phyloP scores from a whole-genome alignment of 2,329 filamentous ascomycete genomes.

The Cercospora citrullina region DNA sequence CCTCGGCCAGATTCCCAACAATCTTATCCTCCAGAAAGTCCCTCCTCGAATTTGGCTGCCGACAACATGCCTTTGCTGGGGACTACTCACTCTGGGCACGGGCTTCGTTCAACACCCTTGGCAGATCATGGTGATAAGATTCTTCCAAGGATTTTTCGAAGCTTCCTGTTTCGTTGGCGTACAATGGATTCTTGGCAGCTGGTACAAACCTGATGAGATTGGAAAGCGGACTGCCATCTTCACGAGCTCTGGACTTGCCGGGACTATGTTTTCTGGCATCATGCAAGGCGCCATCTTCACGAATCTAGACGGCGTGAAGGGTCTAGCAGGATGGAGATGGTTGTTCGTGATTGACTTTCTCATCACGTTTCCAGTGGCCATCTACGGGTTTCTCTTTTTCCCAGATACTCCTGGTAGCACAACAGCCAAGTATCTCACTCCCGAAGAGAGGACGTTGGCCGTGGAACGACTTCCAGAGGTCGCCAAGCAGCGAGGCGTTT shows the following conservation, averaged over 20 bases:
- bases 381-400: slow-evolving; percentile 57
- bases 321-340: slow-evolving; percentile 59
- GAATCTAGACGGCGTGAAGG: slow-evolving; percentile 49
- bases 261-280: slow-evolving; percentile 63
- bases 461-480: slow-evolving; percentile 31
- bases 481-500: slow-evolving; percentile 25
- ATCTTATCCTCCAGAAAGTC: slow-evolving; percentile 63
- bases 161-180: slow-evolving; percentile 34
- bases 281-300: slow-evolving; percentile 57
- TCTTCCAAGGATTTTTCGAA: slow-evolving; percentile 43
- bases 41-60: slow-evolving; percentile 58
- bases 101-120: slow-evolving; percentile 54
- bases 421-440: slow-evolving; percentile 48
- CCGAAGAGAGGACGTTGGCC: slow-evolving; percentile 26
- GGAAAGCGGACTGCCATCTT: slow-evolving; percentile 64
- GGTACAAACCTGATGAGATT: slow-evolving; percentile 41
- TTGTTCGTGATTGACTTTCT: slow-evolving; percentile 60
- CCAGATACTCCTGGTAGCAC: slow-evolving; percentile 54
- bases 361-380: slow-evolving; percentile 57
- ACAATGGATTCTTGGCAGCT: slow-evolving; percentile 32
- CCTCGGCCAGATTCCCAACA: slow-evolving; percentile 62
- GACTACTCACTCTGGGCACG: slow-evolving; percentile 55
- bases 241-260: slow-evolving; percentile 59
- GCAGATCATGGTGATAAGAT: slow-evolving; percentile 61
- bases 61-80: slow-evolving; percentile 58